Base-by-base conservation (phyloP, 305 asterid genomes). In the Lippia alba region DNA sequence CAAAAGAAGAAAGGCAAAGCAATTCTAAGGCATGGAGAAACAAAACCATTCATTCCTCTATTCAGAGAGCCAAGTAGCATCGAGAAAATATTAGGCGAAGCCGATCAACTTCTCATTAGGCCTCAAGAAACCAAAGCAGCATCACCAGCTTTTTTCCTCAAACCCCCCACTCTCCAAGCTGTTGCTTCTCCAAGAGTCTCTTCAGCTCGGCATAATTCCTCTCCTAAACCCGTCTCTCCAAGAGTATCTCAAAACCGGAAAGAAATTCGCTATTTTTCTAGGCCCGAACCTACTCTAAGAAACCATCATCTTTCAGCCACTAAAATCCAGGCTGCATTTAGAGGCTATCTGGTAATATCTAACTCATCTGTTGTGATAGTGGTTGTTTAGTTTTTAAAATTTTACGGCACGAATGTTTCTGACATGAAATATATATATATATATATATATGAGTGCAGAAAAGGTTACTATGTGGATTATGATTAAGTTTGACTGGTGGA, bases 21-120 rank as follows among this genome's bases (percentile, higher is more conserved):
- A 55, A 79, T 84, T 73, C 57, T 81, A 59, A 85, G 82, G 76
- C 87, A 72, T 46, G 91, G 83, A 19, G 91, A 87, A 62, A 78
- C 76, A 39, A 89, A 84, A 79, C 85, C 97, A 5, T 94, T 88
- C 73, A 80, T 87, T 79, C 92, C 96, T 51, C 82, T 84, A 49
- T 94, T 94, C 80, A 79, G 88, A 76, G 85, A 76, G 79, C 99
- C 99, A 10, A 94, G 97, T 79, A 94, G 99, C 83, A 91, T 94
- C 54, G 97, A 91, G 77, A 77, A 94, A 72, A 94, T 94, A 79
- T 80, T 94, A 61, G 95, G 96, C 20, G 99, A 94, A 86, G 94
- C 84, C 1, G 97, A 90, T 86, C 84, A 89, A 39, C 82, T 90
- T 24, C 80, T 83, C 49, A 74, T 83, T 50, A 80, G 88, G 80